Evolutionary conservation across 2,329 filamentous ascomycete genomes (phyloP).

Genomic region (Aspergillus clavatus): DNA sequence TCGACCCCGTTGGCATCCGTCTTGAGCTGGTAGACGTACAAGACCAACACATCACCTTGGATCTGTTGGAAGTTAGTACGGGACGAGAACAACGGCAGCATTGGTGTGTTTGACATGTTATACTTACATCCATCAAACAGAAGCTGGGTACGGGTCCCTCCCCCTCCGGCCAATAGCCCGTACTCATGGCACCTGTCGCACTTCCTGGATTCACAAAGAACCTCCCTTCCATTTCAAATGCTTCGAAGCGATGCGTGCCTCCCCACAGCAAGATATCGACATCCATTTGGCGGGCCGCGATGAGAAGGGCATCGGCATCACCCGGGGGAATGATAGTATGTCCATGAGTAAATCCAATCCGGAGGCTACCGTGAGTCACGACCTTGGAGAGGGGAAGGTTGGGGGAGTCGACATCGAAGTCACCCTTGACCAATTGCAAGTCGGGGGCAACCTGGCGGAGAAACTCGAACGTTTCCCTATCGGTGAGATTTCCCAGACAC

Average conservation of each 20-base stretch:
- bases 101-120: background rate
- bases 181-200: slow-evolving; percentile 62
- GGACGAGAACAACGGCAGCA: too few relatives aligned
- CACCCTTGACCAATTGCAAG: slow-evolving; percentile 65
- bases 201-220: slow-evolving; percentile 68
- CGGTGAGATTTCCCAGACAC: slow-evolving; percentile 74
- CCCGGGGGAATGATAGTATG: slow-evolving; percentile 65
- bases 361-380: slow-evolving; percentile 62
- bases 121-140: slow-evolving; percentile 92
- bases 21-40: slow-evolving; percentile 87
- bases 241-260: slow-evolving; percentile 65
- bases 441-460: slow-evolving; percentile 69
- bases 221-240: slow-evolving; percentile 66
- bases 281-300: slow-evolving; percentile 66
- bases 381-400: slow-evolving; percentile 63
- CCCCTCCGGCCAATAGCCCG: slow-evolving; percentile 53
- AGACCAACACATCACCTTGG: slow-evolving; percentile 89
- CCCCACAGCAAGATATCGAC: slow-evolving; percentile 66
- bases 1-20: slow-evolving; percentile 72
- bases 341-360: slow-evolving; percentile 67
- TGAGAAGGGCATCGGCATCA: slow-evolving; percentile 62
- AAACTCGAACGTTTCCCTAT: slow-evolving; percentile 76
- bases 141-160: slow-evolving; percentile 83
- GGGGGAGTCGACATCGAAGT: slow-evolving; percentile 65
- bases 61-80: slow-evolving; percentile 53